Conservation (phyloP, 129 eudicot genomes). For the Centella asiatica region DNA sequence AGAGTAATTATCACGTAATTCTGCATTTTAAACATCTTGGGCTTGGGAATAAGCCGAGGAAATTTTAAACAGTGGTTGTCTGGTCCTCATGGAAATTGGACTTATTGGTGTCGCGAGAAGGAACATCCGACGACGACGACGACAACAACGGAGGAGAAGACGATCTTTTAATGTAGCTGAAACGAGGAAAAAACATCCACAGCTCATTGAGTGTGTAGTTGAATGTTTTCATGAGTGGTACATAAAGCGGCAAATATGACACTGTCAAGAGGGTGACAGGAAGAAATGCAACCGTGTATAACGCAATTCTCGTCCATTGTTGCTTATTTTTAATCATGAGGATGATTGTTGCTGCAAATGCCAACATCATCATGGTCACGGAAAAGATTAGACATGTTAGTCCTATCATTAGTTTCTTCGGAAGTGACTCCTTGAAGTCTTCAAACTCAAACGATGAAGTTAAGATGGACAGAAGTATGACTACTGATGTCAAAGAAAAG, state of each 20-base stretch:
- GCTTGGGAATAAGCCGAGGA: too few relatives aligned
- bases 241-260: conserved; percentile 8
- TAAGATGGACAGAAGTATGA: conserved; percentile 27
- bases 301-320: conserved; percentile 17
- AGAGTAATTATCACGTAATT: too few relatives aligned
- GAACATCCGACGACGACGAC: too few relatives aligned
- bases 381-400: conserved; percentile 23
- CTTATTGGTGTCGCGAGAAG: too few relatives aligned
- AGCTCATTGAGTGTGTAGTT: background rate
- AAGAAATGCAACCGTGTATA: conserved; percentile 27
- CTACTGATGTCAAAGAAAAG: conserved; percentile 24
- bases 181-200: background rate
- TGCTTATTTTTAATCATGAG: conserved; percentile 17
- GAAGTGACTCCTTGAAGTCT: conserved; percentile 24
- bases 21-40: too few relatives aligned
- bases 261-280: conserved; percentile 25
- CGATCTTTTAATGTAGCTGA: too few relatives aligned
- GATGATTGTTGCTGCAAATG: conserved; percentile 38
- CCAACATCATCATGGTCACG: conserved; percentile 38
- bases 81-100: too few relatives aligned
- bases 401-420: conserved; percentile 18
- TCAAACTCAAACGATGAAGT: conserved; percentile 21
- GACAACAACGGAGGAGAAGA: background rate
- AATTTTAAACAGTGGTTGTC: too few relatives aligned
- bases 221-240: background rate